Base-by-base conservation (phyloP, 371 early-diverging fungal genomes). In the Mortierella sp. region DNA sequence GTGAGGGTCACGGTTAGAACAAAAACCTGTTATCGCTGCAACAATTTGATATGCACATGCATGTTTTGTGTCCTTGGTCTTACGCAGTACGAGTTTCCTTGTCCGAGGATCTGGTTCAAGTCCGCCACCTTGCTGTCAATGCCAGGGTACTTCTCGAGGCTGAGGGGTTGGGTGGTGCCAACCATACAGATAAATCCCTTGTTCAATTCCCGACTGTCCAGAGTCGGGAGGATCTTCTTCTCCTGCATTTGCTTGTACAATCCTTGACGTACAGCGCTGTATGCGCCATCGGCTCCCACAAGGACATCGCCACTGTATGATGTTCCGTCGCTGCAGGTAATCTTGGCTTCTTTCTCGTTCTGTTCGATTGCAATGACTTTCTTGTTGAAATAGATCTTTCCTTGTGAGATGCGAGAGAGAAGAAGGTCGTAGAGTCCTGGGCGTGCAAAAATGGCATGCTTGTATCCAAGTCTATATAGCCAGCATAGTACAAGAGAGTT, bases 221-320 rank as follows among this genome's bases (percentile, higher is more conserved):
- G 10, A 14, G 45, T n/a, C 2, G 73, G 78, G 4, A 78, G 60
- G 11, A 19, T 1, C 31, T 34, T 44, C n/a, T 77, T 75, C 4
- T 80, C 50, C 70, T 80, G 70, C 42, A 80, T 60, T 28, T 78
- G 47, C 42, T 80, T 75, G 38, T 80, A 80, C 42, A 84, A 28
- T 7, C 72, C 55, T 24, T 74, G 81, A 2, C 84, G 84, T 0
- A 78, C 78, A 60, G 78, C 72, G 34, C 80, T 80, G 55, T 83
- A 79, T 24, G 83, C 83, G 7, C 83, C 83, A 63, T 84, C 84
- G 10, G 84, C 84, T 7, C 84, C 84, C 7, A 84, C 80, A 26
- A 84, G 75, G 48, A 84, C 75, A 55, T 78, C 80, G 16, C 84
- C 84, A 1, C 50, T 21, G 42, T 65, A 72, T 0, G 34, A n/a